A percentile compares a stretch with the other conserved stretches of the same genome.
These are phyloP conservation scores for Boechera stricta DNA, from an alignment of 345 rosid genomes.

Conservation along the genomic window DNA sequence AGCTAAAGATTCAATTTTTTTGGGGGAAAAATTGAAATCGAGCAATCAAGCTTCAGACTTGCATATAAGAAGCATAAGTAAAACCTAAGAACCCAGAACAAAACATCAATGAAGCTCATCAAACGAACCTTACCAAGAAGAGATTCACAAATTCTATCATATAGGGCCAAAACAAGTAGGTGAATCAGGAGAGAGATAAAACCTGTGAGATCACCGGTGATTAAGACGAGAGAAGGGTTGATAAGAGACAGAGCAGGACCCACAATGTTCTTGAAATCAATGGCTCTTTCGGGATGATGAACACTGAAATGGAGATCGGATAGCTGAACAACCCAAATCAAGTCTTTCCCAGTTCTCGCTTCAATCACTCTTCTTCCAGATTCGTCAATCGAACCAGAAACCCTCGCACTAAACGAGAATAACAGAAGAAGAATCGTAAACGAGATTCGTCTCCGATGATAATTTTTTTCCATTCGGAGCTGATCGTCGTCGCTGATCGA, in stretches of 20 bases:
- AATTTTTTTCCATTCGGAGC: background rate
- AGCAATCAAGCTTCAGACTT: background rate
- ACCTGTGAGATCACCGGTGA: slow-evolving; percentile 99
- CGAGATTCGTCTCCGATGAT: slow-evolving; percentile 2
- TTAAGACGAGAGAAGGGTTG: slow-evolving; percentile 83
- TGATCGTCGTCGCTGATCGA: slow-evolving; percentile 21
- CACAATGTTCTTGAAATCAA: slow-evolving; percentile 61
- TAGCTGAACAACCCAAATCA: slow-evolving; percentile 91
- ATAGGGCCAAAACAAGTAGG: background rate
- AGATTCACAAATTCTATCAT: background rate
- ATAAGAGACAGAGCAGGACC: slow-evolving; percentile 75
- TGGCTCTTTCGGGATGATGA: slow-evolving; percentile 84
- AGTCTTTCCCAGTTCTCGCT: slow-evolving; percentile 66
- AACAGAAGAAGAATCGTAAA: slow-evolving; percentile 30
- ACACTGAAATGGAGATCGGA: slow-evolving; percentile 99
- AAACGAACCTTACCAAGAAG: background rate
- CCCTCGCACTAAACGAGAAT: slow-evolving; percentile 14
- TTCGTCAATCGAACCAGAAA: slow-evolving; percentile 39
- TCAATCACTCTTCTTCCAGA: slow-evolving; percentile 54
- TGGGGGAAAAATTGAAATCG: background rate
- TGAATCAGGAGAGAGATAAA: background rate
- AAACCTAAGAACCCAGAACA: background rate
- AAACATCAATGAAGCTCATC: slow-evolving; percentile 7
- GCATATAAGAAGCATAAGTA: background rate
- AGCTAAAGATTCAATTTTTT: slow-evolving; percentile 10